Conservation (phyloP, 768 basidiomycete genomes). For the Termitomyces sp. region DNA sequence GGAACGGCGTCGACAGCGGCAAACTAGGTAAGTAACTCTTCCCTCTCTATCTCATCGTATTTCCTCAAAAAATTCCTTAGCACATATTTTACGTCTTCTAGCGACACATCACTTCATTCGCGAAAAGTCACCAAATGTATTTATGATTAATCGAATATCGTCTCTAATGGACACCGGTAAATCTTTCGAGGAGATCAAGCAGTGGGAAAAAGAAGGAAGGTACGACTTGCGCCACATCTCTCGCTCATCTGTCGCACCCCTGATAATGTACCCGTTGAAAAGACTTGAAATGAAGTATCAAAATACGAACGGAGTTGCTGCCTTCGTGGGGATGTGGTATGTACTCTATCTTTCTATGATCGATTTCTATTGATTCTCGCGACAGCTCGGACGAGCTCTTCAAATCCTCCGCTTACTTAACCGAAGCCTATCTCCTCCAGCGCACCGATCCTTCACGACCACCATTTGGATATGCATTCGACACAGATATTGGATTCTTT, state of each 20-base stretch:
- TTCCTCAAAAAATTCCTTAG: slow-evolving; percentile 28
- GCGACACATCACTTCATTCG: slow-evolving; percentile 76
- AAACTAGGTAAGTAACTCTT: slow-evolving; percentile 46
- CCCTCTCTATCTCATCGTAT: background rate
- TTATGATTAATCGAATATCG: slow-evolving; percentile 68
- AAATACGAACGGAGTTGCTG: slow-evolving; percentile 61
- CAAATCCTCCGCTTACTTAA: slow-evolving; percentile 73
- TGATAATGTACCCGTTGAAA: background rate
- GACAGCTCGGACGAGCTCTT: slow-evolving; percentile 71
- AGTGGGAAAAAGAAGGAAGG: slow-evolving; percentile 21
- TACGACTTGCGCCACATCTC: slow-evolving; percentile 18
- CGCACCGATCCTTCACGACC: slow-evolving; percentile 47
- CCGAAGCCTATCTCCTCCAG: slow-evolving; percentile 56
- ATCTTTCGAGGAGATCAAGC: slow-evolving; percentile 41
- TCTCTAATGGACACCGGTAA: slow-evolving; percentile 70
- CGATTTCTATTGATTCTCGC: background rate
- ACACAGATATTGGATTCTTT: slow-evolving; percentile 50
- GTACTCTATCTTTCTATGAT: slow-evolving; percentile 16
- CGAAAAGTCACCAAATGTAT: slow-evolving; percentile 69
- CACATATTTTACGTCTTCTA: slow-evolving; percentile 70
- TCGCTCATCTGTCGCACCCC: slow-evolving; percentile 5
- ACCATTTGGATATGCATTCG: slow-evolving; percentile 74
- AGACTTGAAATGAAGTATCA: slow-evolving; percentile 67
- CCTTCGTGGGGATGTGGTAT: slow-evolving; percentile 68
- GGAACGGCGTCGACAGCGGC: slow-evolving; percentile 39